A percentile compares a stretch with the other conserved stretches of the same genome.
phyloP scores from a whole-genome alignment of 805 yeast genomes.

The Hanseniaspora pseudoguilliermondii region DNA sequence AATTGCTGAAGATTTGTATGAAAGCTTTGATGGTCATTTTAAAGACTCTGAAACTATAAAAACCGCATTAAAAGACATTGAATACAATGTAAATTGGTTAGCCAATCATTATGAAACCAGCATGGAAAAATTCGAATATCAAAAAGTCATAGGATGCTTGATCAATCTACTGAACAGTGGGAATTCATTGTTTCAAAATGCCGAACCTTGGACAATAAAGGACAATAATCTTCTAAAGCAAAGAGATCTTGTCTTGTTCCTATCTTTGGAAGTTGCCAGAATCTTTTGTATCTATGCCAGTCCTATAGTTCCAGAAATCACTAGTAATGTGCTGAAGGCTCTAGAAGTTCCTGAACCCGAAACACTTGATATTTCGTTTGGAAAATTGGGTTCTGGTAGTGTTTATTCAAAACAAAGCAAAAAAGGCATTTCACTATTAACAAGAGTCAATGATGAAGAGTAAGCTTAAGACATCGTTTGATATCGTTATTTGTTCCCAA shows the following conservation, averaged over 20 bases:
- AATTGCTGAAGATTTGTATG: neutral
- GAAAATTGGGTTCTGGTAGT: constrained; percentile 2
- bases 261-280: constrained; percentile 54
- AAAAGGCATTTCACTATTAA: neutral
- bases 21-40: constrained; percentile 12
- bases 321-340: constrained; percentile 22
- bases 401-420: neutral
- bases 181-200: constrained; percentile 48
- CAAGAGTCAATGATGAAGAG: neutral
- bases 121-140: constrained; percentile 8
- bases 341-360: neutral
- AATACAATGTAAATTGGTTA: constrained; percentile 17
- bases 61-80: constrained; percentile 7
- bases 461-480: neutral
- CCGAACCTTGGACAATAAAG: constrained; percentile 51
- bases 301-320: constrained; percentile 55
- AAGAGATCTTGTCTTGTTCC: constrained; percentile 41
- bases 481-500: no score
- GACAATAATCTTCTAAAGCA: constrained; percentile 22
- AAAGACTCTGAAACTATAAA: constrained; percentile 17
- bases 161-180: constrained; percentile 31
- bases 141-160: neutral
- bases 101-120: neutral
- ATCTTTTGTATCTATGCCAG: constrained; percentile 46
- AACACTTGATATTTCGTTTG: neutral